Percentiles rank a stretch among this genome's conserved stretches.
Conservation (phyloP, 2,329 filamentous ascomycete genomes). For the Ampelomyces quisqualis region DNA sequence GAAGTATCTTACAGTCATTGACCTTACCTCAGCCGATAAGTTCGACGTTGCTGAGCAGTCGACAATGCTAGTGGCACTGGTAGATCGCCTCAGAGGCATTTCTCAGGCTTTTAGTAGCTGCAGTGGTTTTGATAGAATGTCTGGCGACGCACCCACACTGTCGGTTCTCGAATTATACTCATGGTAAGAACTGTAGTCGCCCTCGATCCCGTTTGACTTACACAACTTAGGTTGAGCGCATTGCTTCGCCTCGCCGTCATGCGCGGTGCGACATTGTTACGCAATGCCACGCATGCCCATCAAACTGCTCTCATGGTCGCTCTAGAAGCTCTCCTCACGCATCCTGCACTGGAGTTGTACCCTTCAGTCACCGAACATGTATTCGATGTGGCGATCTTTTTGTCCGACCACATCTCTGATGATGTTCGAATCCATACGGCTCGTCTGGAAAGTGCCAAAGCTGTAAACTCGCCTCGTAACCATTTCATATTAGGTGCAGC, state of each 20-base stretch:
- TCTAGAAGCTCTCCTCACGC: constrained; percentile 43
- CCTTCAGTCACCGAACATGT: constrained; percentile 44
- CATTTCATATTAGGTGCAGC: constrained; percentile 45
- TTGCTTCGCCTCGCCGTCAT: constrained; percentile 46
- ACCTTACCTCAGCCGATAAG: constrained; percentile 26
- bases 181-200: constrained; percentile 28
- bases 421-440: constrained; percentile 41
- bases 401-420: constrained; percentile 47
- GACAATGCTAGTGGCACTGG: constrained; percentile 25
- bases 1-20: constrained; percentile 40
- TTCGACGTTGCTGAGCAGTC: constrained; percentile 20
- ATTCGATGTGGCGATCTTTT: constrained; percentile 47
- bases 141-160: constrained; percentile 2
- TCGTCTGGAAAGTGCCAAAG: constrained; percentile 27
- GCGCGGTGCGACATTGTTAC: constrained; percentile 32
- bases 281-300: constrained; percentile 32
- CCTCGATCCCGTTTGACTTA: too few relatives aligned
- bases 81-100: constrained; percentile 37
- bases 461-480: constrained; percentile 38
- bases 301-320: constrained; percentile 35
- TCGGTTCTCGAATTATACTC: constrained; percentile 19
- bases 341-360: constrained; percentile 41
- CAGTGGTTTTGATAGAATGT: constrained; percentile 1
- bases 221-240: constrained; percentile 30
- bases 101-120: constrained; percentile 25